Conservation (phyloP, 2,329 filamentous ascomycete genomes). For the Talaromyces piceae region DNA sequence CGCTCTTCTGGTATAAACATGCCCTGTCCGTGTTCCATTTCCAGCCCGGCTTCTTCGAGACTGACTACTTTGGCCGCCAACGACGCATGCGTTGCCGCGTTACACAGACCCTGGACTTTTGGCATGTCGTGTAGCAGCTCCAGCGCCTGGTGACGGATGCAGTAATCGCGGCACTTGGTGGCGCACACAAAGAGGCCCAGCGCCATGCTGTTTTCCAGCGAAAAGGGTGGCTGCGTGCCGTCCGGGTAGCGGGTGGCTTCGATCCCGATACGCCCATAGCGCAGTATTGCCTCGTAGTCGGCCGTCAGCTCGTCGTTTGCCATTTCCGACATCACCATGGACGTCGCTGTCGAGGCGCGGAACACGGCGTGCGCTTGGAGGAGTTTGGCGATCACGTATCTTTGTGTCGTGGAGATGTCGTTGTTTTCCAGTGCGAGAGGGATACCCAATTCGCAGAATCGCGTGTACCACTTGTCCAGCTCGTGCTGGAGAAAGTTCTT, state of each 20-base stretch:
- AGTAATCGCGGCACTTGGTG: conserved; percentile 25
- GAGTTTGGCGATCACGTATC: neutral
- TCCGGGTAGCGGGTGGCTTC: conserved; percentile 12
- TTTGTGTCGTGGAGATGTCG: neutral
- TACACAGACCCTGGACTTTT: conserved; percentile 18
- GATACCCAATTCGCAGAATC: neutral
- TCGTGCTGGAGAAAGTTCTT: neutral
- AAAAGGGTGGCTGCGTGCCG: conserved; percentile 23
- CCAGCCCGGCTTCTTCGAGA: neutral
- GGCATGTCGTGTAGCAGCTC: conserved; percentile 19
- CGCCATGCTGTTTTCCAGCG: conserved; percentile 24
- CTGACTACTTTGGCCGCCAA: neutral
- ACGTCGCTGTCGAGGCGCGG: neutral
- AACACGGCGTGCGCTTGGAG: neutral
- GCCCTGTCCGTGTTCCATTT: neutral
- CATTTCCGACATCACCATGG: conserved; percentile 13
- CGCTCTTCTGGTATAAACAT: neutral
- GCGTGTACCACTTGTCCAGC: neutral
- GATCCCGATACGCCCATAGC: conserved; percentile 14
- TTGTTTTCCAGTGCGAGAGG: neutral
- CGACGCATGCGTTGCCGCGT: neutral
- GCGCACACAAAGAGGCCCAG: conserved; percentile 25
- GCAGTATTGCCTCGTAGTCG: conserved; percentile 7
- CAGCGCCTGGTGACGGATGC: conserved; percentile 22
- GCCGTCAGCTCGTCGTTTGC: conserved; percentile 17